Conservation (phyloP, 352 stramenopile genomes). For the Blastocystis sp. region DNA sequence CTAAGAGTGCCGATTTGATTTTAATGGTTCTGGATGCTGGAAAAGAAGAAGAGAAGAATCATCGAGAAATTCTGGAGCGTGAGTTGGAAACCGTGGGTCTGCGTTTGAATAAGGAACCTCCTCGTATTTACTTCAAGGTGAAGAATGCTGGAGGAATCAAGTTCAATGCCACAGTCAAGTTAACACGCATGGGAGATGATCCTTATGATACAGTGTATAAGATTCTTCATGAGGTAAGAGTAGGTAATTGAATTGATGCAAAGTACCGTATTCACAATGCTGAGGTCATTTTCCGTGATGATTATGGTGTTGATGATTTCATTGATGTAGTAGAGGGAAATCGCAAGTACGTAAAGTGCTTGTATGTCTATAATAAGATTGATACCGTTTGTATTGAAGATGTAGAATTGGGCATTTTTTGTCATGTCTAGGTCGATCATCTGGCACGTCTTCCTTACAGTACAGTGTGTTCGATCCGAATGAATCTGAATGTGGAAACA, state of each 20-base stretch:
- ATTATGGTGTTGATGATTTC: slow-evolving; percentile 92
- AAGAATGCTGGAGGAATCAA: slow-evolving; percentile 89
- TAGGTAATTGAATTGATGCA: slow-evolving; percentile 72
- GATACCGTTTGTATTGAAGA: slow-evolving; percentile 98
- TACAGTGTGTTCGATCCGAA: slow-evolving; percentile 66
- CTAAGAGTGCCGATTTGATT: slow-evolving; percentile 95
- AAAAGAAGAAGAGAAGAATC: slow-evolving; percentile 90
- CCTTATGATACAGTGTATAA: slow-evolving; percentile 72
- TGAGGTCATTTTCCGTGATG: slow-evolving; percentile 92
- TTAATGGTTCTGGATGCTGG: slow-evolving; percentile 97
- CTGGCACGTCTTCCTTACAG: slow-evolving; percentile 47
- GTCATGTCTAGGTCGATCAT: slow-evolving; percentile 89
- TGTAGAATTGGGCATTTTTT: slow-evolving; percentile 94
- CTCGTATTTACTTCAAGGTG: slow-evolving; percentile 91
- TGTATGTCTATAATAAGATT: slow-evolving; percentile 99
- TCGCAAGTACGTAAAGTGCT: slow-evolving; percentile 93
- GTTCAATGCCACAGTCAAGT: slow-evolving; percentile 89
- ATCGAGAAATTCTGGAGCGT: slow-evolving; percentile 93
- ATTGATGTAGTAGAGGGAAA: slow-evolving; percentile 98
- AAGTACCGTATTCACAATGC: slow-evolving; percentile 97
- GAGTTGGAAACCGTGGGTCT: slow-evolving; percentile 97
- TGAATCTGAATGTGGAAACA: slow-evolving; percentile 93
- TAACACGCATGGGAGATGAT: slow-evolving; percentile 84
- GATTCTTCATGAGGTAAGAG: slow-evolving; percentile 71
- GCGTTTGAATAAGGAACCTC: slow-evolving; percentile 90